Evolutionary conservation across 2,329 filamentous ascomycete species (phyloP).

Genomic region (Monosporascus sp.): DNA sequence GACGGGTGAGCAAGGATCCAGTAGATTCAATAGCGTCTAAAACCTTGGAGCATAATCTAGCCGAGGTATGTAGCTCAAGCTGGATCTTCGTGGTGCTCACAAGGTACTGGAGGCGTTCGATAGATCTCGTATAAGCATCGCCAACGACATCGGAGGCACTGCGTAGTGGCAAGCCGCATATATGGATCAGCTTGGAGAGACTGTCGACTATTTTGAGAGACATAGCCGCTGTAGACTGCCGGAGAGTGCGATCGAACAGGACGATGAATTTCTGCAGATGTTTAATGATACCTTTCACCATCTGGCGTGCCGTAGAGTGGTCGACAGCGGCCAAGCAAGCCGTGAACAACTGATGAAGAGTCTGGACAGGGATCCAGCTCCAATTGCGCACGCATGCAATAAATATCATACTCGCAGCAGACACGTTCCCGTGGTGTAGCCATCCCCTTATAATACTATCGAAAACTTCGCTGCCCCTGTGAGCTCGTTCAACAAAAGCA

Average conservation of each 20-base stretch:
- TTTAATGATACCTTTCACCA: slow-evolving; percentile 20
- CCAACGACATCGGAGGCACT: slow-evolving; percentile 7
- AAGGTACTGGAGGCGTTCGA: slow-evolving; percentile 5
- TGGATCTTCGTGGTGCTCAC: slow-evolving; percentile 7
- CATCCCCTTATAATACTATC: slow-evolving; percentile 45
- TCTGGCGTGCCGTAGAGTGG: slow-evolving; percentile 15
- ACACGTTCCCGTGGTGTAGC: slow-evolving; percentile 36
- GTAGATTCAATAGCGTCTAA: slow-evolving; percentile 4
- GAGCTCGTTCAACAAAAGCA: slow-evolving; percentile 34
- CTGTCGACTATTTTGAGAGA: slow-evolving; percentile 14
- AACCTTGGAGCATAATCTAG: neutral
- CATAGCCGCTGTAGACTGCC: slow-evolving; percentile 7
- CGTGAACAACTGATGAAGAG: slow-evolving; percentile 20
- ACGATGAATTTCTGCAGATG: slow-evolving; percentile 13
- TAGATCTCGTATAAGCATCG: slow-evolving; percentile 1
- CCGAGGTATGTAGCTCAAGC: slow-evolving; percentile 12
- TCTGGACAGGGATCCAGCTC: slow-evolving; percentile 13
- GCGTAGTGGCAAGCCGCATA: slow-evolving; percentile 16
- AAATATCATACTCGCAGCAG: slow-evolving; percentile 22
- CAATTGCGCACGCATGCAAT: slow-evolving; percentile 21
- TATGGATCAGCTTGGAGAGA: slow-evolving; percentile 18
- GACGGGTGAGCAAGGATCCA: slow-evolving; percentile 3
- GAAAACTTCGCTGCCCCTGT: slow-evolving; percentile 34
- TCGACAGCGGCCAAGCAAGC: slow-evolving; percentile 17
- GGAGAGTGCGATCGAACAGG: slow-evolving; percentile 13